Percentiles rank a stretch among this genome's conserved stretches.
These are phyloP conservation scores for Rhodotorula glutinis DNA, from an alignment of 1,284 basidiomycete genomes.

Conservation along the genomic window DNA sequence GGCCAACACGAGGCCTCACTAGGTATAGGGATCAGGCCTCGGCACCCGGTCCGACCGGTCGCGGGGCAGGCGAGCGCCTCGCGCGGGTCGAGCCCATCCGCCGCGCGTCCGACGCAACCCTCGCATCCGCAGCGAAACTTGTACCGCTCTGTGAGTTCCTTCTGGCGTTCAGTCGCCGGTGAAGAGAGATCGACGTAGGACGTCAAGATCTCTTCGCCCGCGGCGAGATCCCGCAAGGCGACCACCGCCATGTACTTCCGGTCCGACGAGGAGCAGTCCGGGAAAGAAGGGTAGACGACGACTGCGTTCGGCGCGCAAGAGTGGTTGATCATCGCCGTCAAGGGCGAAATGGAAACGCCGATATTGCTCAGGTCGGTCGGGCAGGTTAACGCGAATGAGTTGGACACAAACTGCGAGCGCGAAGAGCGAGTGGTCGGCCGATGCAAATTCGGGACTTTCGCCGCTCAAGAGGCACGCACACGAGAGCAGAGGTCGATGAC, in stretches of 20 bases:
- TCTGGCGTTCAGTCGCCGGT: constrained; percentile 59
- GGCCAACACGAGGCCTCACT: constrained; percentile 47
- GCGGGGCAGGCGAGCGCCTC: constrained; percentile 61
- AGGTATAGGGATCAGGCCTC: constrained; percentile 49
- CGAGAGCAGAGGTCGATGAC: constrained; percentile 56
- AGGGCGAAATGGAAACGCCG: constrained; percentile 73
- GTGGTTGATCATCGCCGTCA: constrained; percentile 80
- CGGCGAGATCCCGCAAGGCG: constrained; percentile 61
- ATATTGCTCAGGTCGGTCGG: constrained; percentile 66
- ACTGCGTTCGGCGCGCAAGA: constrained; percentile 86
- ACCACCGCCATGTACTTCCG: constrained; percentile 63
- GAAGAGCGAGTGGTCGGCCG: not conserved
- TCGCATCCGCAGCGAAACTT: constrained; percentile 71
- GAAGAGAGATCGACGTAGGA: constrained; percentile 82
- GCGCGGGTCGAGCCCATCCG: constrained; percentile 59
- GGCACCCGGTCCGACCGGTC: constrained; percentile 32
- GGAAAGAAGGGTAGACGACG: constrained; percentile 71
- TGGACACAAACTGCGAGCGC: constrained; percentile 68
- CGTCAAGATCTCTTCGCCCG: constrained; percentile 72
- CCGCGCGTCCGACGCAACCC: constrained; percentile 53
- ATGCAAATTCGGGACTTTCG: rapidly evolving
- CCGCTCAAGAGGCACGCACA: constrained; percentile 5
- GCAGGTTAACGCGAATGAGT: constrained; percentile 79
- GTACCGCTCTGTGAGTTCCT: constrained; percentile 67
- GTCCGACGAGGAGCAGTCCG: constrained; percentile 31